These are phyloP conservation scores for Mortierella sp. DNA, from an alignment of 371 early-diverging fungal genomes.

Conservation along the genomic window DNA sequence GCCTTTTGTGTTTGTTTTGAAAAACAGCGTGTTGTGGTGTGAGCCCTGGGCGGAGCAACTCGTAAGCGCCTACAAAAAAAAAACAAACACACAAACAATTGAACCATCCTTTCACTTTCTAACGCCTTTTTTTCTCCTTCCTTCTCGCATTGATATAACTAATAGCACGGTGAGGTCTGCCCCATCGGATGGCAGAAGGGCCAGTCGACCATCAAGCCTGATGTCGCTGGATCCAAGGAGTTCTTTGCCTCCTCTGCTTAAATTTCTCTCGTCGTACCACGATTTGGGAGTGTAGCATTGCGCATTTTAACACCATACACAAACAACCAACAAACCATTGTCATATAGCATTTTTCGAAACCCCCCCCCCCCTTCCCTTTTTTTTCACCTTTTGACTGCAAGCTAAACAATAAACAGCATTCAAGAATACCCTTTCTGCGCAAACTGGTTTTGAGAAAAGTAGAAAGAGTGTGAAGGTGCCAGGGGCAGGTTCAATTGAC, in stretches of 20 bases:
- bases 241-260: conserved; percentile 58
- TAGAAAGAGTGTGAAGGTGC: background rate
- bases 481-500: background rate
- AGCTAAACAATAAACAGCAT: background rate
- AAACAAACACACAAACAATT: background rate
- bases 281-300: background rate
- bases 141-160: background rate
- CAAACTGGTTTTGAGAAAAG: background rate
- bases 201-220: conserved; percentile 75
- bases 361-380: no score
- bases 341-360: conserved; percentile 16
- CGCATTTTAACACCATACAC: background rate
- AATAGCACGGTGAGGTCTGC: conserved; percentile 84
- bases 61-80: background rate
- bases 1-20: background rate
- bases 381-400: background rate
- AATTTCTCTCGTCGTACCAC: background rate
- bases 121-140: background rate
- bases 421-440: background rate
- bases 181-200: conserved; percentile 94
- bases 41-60: conserved; percentile 28
- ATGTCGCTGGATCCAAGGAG: conserved; percentile 79
- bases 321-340: conserved; percentile 1
- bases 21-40: background rate
- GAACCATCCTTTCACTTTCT: background rate